phyloP scores from a whole-genome alignment of 768 basidiomycete genomes.

The Plicaturopsis crispa region DNA sequence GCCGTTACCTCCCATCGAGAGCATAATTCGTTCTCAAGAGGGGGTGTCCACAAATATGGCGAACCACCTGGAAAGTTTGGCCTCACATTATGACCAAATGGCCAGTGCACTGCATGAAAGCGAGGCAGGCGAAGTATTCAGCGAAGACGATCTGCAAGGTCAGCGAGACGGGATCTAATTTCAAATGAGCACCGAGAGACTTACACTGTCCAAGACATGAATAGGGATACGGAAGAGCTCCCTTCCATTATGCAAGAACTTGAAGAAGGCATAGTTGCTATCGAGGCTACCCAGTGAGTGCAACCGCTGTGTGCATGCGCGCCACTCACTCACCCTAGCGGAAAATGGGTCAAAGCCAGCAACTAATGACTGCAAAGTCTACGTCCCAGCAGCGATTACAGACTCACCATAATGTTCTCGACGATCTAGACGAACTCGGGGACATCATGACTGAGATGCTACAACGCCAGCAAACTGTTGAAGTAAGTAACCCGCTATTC shows the following conservation, averaged over 20 bases:
- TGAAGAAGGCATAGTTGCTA: conserved; percentile 45
- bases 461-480: conserved; percentile 55
- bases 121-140: conserved; percentile 61
- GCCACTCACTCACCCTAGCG: too few relatives aligned
- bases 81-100: conserved; percentile 76
- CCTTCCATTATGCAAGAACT: conserved; percentile 69
- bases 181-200: background rate
- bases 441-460: conserved; percentile 79
- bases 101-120: conserved; percentile 54
- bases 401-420: conserved; percentile 40
- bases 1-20: conserved; percentile 33
- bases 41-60: conserved; percentile 61
- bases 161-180: conserved; percentile 6
- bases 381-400: conserved; percentile 39
- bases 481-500: too few relatives aligned
- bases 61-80: conserved; percentile 58
- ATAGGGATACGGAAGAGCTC: conserved; percentile 72
- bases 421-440: conserved; percentile 69
- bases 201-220: conserved; percentile 50
- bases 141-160: conserved; percentile 68
- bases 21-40: conserved; percentile 41
- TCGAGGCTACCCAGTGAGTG: conserved; percentile 53
- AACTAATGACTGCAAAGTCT: conserved; percentile 37
- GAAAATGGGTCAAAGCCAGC: conserved; percentile 42
- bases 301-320: background rate